Conservation (phyloP, 1,139 yeast species). For the Debaryomyces fabryi region DNA sequence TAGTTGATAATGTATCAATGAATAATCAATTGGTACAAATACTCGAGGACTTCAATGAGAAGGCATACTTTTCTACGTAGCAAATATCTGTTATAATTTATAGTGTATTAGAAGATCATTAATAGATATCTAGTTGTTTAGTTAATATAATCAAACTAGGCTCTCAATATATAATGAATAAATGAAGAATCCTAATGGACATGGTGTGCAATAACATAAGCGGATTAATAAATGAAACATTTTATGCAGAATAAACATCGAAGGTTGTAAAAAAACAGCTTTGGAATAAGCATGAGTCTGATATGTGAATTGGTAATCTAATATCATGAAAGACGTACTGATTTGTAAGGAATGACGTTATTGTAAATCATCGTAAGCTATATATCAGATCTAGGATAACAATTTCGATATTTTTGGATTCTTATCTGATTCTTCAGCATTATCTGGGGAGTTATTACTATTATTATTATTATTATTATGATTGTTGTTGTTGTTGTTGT, state of each 20-base stretch:
- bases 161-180: background rate
- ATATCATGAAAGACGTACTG: background rate
- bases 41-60: background rate
- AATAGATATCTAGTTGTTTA: background rate
- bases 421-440: constrained; percentile 19
- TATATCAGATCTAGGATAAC: constrained; percentile 20
- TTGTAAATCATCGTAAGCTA: background rate
- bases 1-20: no score
- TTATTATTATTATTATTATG: no score
- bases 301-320: background rate
- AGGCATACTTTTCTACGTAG: background rate
- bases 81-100: background rate
- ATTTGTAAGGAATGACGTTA: background rate
- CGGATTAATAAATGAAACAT: background rate
- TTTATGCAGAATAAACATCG: background rate
- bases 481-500: no score
- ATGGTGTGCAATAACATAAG: background rate
- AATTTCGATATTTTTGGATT: constrained; percentile 37
- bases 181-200: background rate
- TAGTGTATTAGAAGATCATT: constrained; percentile 1
- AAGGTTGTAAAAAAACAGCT: background rate
- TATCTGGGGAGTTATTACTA: background rate
- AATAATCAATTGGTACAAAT: background rate
- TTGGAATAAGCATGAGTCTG: background rate
- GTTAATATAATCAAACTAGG: background rate